Evolutionary conservation across 768 basidiomycete genomes (phyloP).

Genomic region (Amanita phalloides): DNA sequence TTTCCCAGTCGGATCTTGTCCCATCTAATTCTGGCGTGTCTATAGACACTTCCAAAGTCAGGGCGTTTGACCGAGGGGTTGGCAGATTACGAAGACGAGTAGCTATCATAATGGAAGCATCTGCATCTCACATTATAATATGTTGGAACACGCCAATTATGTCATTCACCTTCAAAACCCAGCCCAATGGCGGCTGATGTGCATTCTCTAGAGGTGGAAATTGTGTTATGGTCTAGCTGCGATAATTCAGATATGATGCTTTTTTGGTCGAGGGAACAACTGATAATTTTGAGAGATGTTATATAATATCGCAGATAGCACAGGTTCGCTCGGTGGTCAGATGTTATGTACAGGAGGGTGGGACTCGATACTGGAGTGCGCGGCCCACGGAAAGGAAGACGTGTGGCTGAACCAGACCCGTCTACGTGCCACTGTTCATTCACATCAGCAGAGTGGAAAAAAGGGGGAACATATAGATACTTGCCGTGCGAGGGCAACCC

Average conservation of each 20-base stretch:
- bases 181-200: slow-evolving; percentile 49
- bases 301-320: slow-evolving; percentile 41
- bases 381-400: slow-evolving; percentile 53
- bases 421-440: slow-evolving; percentile 41
- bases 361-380: slow-evolving; percentile 37
- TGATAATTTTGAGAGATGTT: slow-evolving; percentile 33
- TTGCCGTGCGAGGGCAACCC: slow-evolving; percentile 47
- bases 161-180: slow-evolving; percentile 41
- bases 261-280: slow-evolving; percentile 33
- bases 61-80: slow-evolving; percentile 5
- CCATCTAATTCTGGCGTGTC: slow-evolving; percentile 11
- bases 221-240: slow-evolving; percentile 21
- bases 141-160: neutral
- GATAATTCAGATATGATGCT: slow-evolving; percentile 25
- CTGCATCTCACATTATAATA: slow-evolving; percentile 19
- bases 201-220: slow-evolving; percentile 33
- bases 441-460: neutral
- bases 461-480: slow-evolving; percentile 7
- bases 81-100: slow-evolving; percentile 49
- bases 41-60: slow-evolving; percentile 28
- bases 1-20: slow-evolving; percentile 33
- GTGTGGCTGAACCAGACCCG: slow-evolving; percentile 30
- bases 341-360: slow-evolving; percentile 54
- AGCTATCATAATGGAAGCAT: slow-evolving; percentile 49
- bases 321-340: slow-evolving; percentile 45